Percentiles rank a stretch among this genome's conserved stretches.
These are phyloP conservation scores for Beauveria pseudobassiana DNA, from an alignment of 2,329 filamentous ascomycete species.

Conservation along the genomic window DNA sequence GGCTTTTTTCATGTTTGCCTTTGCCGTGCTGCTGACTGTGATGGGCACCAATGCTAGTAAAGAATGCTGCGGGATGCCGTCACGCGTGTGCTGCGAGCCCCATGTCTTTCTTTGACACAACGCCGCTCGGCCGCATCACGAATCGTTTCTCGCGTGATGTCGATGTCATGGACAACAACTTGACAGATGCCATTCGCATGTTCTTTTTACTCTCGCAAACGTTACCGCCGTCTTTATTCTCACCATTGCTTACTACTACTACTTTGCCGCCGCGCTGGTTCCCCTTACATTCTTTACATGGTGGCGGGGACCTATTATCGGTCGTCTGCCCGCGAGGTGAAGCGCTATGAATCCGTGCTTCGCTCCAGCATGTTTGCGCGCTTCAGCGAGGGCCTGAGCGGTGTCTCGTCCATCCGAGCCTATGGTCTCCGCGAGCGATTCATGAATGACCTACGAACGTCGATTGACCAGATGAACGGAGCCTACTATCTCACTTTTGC, in stretches of 20 bases:
- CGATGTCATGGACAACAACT: slow-evolving; percentile 90
- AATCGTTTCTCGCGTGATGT: slow-evolving; percentile 95
- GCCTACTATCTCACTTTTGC: slow-evolving; percentile 94
- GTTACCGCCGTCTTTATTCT: slow-evolving; percentile 78
- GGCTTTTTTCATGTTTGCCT: slow-evolving; percentile 69
- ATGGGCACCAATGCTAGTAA: slow-evolving; percentile 77
- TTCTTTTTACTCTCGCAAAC: slow-evolving; percentile 81
- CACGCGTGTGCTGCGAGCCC: slow-evolving; percentile 61
- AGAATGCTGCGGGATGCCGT: slow-evolving; percentile 76
- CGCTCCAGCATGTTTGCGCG: slow-evolving; percentile 84
- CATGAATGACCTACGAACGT: slow-evolving; percentile 55
- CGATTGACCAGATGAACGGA: slow-evolving; percentile 86
- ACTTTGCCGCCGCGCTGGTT: slow-evolving; percentile 59
- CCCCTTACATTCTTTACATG: slow-evolving; percentile 70
- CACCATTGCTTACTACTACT: slow-evolving; percentile 93
- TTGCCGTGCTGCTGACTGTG: slow-evolving; percentile 70
- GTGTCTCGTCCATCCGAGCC: slow-evolving; percentile 77
- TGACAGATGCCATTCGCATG: slow-evolving; percentile 86
- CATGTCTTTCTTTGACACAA: slow-evolving; percentile 97
- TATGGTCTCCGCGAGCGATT: slow-evolving; percentile 79
- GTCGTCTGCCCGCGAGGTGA: slow-evolving; percentile 85
- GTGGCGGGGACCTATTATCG: slow-evolving; percentile 84
- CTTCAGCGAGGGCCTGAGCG: slow-evolving; percentile 82
- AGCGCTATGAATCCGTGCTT: slow-evolving; percentile 85
- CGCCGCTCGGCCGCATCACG: slow-evolving; percentile 87